phyloP scores from a whole-genome alignment of 2,329 filamentous ascomycete genomes.

The Penicillium sclerotigenum region DNA sequence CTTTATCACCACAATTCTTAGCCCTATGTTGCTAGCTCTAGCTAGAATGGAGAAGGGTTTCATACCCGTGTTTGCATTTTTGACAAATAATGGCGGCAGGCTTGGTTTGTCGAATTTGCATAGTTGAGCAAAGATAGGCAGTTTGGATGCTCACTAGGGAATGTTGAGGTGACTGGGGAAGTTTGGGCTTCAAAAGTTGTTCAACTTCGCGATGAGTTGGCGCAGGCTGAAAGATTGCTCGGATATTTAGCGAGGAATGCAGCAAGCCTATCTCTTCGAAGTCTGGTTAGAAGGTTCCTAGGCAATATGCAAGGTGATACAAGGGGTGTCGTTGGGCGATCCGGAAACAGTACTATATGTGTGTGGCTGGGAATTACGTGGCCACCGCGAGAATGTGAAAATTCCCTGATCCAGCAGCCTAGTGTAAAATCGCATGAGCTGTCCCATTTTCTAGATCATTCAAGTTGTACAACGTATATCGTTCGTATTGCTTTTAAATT shows the following conservation, averaged over 20 bases:
- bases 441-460: neutral
- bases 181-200: neutral
- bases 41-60: no score
- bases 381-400: constrained; percentile 11
- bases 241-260: neutral
- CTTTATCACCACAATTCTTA: no score
- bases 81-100: constrained; percentile 1
- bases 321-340: neutral
- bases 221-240: neutral
- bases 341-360: constrained; percentile 2
- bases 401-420: neutral
- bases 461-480: neutral
- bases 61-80: constrained; percentile 12
- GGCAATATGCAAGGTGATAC: neutral
- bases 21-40: no score
- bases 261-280: neutral
- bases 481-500: neutral
- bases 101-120: constrained; percentile 1
- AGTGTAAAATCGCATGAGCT: neutral
- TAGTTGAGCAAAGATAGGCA: neutral
- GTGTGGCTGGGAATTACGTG: constrained; percentile 12
- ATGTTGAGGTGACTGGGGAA: constrained; percentile 7
- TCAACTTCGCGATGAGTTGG: neutral
- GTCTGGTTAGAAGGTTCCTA: neutral
- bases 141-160: neutral